Conservation (phyloP, 305 asterid species). For the Stenogyne calaminthoides region DNA sequence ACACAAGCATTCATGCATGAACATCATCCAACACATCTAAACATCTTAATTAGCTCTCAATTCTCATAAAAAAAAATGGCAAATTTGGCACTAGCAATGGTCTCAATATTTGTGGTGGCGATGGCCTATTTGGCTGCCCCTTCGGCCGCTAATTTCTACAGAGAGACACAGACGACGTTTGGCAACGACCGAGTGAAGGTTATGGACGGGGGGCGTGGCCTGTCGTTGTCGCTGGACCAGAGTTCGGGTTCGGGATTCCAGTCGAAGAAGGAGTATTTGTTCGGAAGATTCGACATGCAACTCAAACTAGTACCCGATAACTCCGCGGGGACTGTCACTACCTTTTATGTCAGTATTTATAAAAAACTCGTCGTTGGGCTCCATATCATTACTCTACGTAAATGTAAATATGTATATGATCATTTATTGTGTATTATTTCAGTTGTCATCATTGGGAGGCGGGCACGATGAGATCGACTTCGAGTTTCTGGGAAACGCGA, state of each 20-base stretch:
- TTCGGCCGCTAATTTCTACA: neutral
- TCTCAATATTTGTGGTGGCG: neutral
- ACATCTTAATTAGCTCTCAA: too few relatives aligned
- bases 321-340: conserved; percentile 61
- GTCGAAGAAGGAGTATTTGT: conserved; percentile 45
- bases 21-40: neutral
- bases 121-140: neutral
- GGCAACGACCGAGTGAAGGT: neutral
- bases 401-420: neutral
- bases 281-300: conserved; percentile 52
- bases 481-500: conserved; percentile 53
- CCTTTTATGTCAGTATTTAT: conserved; percentile 37
- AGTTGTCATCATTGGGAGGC: conserved; percentile 55
- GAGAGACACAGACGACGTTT: neutral
- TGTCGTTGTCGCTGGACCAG: conserved; percentile 38
- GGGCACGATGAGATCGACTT: conserved; percentile 67
- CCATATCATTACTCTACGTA: too few relatives aligned
- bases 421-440: neutral
- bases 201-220: neutral
- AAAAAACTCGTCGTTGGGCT: neutral
- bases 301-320: conserved; percentile 46
- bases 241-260: conserved; percentile 52
- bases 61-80: neutral
- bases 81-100: neutral
- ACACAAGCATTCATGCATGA: neutral